These are phyloP conservation scores for Melastoma malabathricum DNA, from an alignment of 345 rosid genomes.

Conservation along the genomic window DNA sequence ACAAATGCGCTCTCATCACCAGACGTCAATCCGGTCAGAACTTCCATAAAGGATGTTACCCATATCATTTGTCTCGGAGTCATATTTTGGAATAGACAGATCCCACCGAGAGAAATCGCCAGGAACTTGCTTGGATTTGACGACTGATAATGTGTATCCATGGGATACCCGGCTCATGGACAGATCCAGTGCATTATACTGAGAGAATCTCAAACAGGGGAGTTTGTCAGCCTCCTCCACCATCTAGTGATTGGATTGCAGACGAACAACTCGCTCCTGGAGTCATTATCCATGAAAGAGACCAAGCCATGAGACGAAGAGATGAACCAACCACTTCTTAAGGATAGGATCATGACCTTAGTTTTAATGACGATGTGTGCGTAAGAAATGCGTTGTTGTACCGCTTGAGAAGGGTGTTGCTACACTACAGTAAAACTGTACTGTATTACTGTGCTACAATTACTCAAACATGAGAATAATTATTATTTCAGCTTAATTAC, in stretches of 20 bases:
- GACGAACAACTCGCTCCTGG: slow-evolving; percentile 56
- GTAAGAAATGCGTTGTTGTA: too few relatives aligned
- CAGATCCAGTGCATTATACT: slow-evolving; percentile 67
- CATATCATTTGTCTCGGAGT: slow-evolving; percentile 60
- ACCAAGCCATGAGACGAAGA: slow-evolving; percentile 86
- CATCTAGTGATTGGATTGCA: slow-evolving; percentile 66
- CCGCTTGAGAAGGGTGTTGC: too few relatives aligned
- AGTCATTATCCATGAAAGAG: slow-evolving; percentile 82
- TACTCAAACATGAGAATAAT: too few relatives aligned
- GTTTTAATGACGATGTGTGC: too few relatives aligned
- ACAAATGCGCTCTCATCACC: slow-evolving; percentile 82
- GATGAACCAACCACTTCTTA: slow-evolving; percentile 76
- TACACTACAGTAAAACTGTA: too few relatives aligned
- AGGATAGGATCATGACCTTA: slow-evolving; percentile 77
- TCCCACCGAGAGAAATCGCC: slow-evolving; percentile 73
- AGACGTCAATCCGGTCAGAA: slow-evolving; percentile 85
- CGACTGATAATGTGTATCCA: slow-evolving; percentile 50
- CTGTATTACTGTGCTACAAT: too few relatives aligned
- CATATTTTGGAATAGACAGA: slow-evolving; percentile 46
- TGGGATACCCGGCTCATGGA: slow-evolving; percentile 33
- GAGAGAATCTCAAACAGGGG: slow-evolving; percentile 49
- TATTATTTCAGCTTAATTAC: too few relatives aligned
- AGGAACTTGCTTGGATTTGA: slow-evolving; percentile 75
- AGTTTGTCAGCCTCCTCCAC: slow-evolving; percentile 45
- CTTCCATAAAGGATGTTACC: slow-evolving; percentile 46